phyloP scores from a whole-genome alignment of 1,284 basidiomycete species.

The Sanghuangporus sanghuang region DNA sequence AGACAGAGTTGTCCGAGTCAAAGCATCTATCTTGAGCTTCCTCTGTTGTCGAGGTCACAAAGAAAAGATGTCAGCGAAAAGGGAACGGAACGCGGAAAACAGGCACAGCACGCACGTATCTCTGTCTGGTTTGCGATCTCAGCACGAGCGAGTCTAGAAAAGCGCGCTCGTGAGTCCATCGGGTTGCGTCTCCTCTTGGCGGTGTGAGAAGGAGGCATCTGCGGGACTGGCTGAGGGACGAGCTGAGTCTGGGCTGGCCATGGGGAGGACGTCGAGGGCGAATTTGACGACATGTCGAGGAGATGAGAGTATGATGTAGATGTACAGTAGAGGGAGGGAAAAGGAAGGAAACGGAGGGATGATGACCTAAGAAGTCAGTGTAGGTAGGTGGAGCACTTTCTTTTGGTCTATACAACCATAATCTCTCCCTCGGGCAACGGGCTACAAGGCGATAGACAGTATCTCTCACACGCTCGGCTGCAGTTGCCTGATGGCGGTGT shows the following conservation, averaged over 20 bases:
- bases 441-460: neutral
- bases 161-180: slow-evolving; percentile 19
- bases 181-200: slow-evolving; percentile 26
- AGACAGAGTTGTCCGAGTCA: slow-evolving; percentile 23
- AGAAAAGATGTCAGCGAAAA: slow-evolving; percentile 19
- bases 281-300: slow-evolving; percentile 18
- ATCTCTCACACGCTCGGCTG: neutral
- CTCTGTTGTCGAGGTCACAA: slow-evolving; percentile 3
- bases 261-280: slow-evolving; percentile 27
- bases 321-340: slow-evolving; percentile 16
- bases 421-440: slow-evolving; percentile 3
- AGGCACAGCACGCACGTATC: slow-evolving; percentile 34
- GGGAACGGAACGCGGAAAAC: slow-evolving; percentile 27
- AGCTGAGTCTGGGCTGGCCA: slow-evolving; percentile 35
- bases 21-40: slow-evolving; percentile 13
- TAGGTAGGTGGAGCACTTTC: slow-evolving; percentile 15
- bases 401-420: slow-evolving; percentile 19
- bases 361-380: slow-evolving; percentile 24
- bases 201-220: slow-evolving; percentile 20
- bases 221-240: slow-evolving; percentile 21
- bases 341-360: slow-evolving; percentile 19
- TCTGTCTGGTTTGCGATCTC: slow-evolving; percentile 34
- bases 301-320: slow-evolving; percentile 17
- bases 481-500: neutral
- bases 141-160: slow-evolving; percentile 17